These are phyloP conservation scores for Dactylellina cionopaga DNA, from an alignment of 2,329 filamentous ascomycete genomes.

Conservation along the genomic window DNA sequence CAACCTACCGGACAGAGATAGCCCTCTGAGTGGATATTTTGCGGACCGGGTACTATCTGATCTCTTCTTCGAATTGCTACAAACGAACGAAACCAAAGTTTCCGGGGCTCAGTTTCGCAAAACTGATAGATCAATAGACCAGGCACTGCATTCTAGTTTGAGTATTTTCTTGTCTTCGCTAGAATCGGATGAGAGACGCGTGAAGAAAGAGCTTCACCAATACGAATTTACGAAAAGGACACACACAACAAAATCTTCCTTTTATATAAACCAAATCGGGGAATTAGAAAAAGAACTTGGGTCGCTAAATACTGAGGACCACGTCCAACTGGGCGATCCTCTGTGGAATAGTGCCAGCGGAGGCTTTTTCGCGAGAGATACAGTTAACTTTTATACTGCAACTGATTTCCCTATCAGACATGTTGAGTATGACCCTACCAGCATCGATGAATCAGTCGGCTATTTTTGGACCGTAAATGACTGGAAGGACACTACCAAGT, in stretches of 20 bases:
- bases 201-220: background rate
- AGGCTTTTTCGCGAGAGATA: background rate
- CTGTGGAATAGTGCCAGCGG: background rate
- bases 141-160: background rate
- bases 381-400: background rate
- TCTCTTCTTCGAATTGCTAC: constrained; percentile 1
- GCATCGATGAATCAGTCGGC: background rate
- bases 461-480: too few species aligned
- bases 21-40: constrained; percentile 10
- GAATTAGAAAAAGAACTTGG: background rate
- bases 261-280: background rate
- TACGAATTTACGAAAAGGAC: background rate
- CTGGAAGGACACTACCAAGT: too few species aligned
- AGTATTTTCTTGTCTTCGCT: constrained; percentile 1
- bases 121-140: background rate
- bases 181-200: background rate
- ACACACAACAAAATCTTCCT: background rate
- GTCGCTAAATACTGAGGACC: background rate
- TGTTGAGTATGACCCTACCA: background rate
- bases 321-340: background rate
- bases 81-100: background rate
- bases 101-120: background rate
- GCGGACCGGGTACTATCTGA: constrained; percentile 14
- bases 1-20: constrained; percentile 12
- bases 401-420: background rate